Conservation (phyloP, 192 early-diverging fungal species). For the Physocladia obscura region DNA sequence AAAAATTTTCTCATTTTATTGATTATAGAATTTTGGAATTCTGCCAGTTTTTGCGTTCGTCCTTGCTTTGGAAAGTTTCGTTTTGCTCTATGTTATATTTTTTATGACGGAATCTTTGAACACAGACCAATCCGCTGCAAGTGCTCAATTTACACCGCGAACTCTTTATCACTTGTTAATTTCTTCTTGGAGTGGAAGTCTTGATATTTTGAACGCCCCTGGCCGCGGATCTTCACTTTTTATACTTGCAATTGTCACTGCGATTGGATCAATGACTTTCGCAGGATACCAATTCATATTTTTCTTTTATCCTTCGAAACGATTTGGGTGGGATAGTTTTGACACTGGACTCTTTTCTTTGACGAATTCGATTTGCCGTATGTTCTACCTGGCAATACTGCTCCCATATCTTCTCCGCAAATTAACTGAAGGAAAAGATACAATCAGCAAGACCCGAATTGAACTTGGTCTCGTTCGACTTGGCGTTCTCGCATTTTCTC, state of each 20-base stretch:
- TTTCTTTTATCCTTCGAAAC: conserved; percentile 39
- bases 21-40: conserved; percentile 22
- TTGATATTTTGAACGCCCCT: conserved; percentile 18
- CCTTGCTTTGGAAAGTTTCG: conserved; percentile 26
- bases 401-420: conserved; percentile 4
- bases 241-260: conserved; percentile 25
- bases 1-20: conserved; percentile 5
- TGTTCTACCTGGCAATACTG: conserved; percentile 39
- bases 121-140: neutral
- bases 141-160: neutral
- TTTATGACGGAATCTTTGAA: conserved; percentile 43
- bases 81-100: conserved; percentile 33
- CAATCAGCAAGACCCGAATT: conserved; percentile 11
- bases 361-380: conserved; percentile 20
- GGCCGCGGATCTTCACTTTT: conserved; percentile 26
- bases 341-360: conserved; percentile 36
- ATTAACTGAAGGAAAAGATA: conserved; percentile 2
- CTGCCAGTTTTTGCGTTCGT: conserved; percentile 35
- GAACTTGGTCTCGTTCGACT: conserved; percentile 22
- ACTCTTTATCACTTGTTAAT: conserved; percentile 1
- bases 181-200: neutral
- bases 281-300: conserved; percentile 30
- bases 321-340: conserved; percentile 7
- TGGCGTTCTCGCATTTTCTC: conserved; percentile 20
- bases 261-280: conserved; percentile 13